phyloP scores from a whole-genome alignment of 257 asterid genomes.

The Galeopsis tetrahit region DNA sequence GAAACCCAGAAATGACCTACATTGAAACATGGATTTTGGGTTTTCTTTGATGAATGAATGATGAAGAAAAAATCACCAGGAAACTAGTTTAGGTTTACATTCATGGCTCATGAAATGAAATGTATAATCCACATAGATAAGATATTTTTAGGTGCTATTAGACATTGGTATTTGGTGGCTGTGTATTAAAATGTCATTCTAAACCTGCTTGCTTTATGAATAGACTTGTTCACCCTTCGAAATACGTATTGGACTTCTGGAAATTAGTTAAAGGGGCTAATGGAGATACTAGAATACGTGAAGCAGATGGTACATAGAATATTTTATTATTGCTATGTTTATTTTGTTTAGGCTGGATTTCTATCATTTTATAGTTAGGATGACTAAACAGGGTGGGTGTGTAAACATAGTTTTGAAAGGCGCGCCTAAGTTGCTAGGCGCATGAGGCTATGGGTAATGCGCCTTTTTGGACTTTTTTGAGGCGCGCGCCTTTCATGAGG shows the following conservation, averaged over 20 bases:
- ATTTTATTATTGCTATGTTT: not conserved
- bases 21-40: not conserved
- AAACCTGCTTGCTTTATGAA: constrained; percentile 10
- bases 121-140: not conserved
- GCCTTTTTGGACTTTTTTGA: no score
- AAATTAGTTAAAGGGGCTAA: not conserved
- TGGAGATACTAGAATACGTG: not conserved
- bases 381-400: not conserved
- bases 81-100: not conserved
- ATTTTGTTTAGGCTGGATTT: not conserved
- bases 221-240: not conserved
- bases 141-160: not conserved
- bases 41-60: not conserved
- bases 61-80: not conserved
- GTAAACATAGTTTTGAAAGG: not conserved
- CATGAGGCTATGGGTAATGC: no score
- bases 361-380: not conserved
- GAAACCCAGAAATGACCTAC: not conserved
- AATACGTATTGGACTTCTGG: not conserved
- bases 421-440: no score
- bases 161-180: constrained; percentile 1
- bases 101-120: constrained; percentile 1
- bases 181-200: not conserved
- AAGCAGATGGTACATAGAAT: not conserved
- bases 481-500: no score